Percentiles rank a stretch among this genome's conserved stretches.
Evolutionary conservation across 305 asterid species (phyloP).

Genomic region (Plantago lanceolata): DNA sequence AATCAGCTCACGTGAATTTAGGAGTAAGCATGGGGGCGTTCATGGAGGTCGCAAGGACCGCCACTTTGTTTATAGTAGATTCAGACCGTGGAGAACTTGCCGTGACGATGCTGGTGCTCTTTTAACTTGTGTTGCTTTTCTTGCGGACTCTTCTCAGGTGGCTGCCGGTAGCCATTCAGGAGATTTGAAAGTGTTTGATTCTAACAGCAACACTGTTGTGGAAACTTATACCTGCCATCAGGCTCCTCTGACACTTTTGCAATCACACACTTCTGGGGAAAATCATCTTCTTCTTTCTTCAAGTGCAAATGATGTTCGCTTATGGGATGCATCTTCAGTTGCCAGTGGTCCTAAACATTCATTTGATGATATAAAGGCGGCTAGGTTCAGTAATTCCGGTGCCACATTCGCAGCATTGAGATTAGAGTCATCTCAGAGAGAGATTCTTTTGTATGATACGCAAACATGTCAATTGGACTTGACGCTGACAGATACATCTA

Average conservation of each 20-base stretch:
- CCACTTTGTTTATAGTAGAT: slow-evolving; percentile 87
- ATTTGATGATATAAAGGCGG: slow-evolving; percentile 85
- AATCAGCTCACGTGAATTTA: slow-evolving; percentile 80
- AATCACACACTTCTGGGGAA: slow-evolving; percentile 61
- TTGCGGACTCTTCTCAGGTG: slow-evolving; percentile 79
- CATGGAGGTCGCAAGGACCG: slow-evolving; percentile 93
- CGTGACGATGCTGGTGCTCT: slow-evolving; percentile 70
- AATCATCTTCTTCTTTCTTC: slow-evolving; percentile 76
- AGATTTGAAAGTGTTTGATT: slow-evolving; percentile 81
- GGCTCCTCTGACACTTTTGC: slow-evolving; percentile 71
- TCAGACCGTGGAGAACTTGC: slow-evolving; percentile 98
- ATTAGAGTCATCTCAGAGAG: slow-evolving; percentile 61
- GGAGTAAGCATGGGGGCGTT: slow-evolving; percentile 68
- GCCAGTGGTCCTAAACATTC: slow-evolving; percentile 85
- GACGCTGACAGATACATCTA: slow-evolving; percentile 58
- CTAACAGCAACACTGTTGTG: slow-evolving; percentile 64
- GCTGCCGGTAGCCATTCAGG: slow-evolving; percentile 89
- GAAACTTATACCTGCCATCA: slow-evolving; percentile 86
- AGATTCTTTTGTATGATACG: slow-evolving; percentile 75
- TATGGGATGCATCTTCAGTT: slow-evolving; percentile 80
- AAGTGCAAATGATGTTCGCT: slow-evolving; percentile 70
- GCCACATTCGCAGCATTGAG: slow-evolving; percentile 64
- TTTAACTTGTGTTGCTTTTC: slow-evolving; percentile 74
- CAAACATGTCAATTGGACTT: slow-evolving; percentile 63
- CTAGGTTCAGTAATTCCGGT: slow-evolving; percentile 78